Conservation (phyloP, 345 rosid species). For the Camelina laxa region DNA sequence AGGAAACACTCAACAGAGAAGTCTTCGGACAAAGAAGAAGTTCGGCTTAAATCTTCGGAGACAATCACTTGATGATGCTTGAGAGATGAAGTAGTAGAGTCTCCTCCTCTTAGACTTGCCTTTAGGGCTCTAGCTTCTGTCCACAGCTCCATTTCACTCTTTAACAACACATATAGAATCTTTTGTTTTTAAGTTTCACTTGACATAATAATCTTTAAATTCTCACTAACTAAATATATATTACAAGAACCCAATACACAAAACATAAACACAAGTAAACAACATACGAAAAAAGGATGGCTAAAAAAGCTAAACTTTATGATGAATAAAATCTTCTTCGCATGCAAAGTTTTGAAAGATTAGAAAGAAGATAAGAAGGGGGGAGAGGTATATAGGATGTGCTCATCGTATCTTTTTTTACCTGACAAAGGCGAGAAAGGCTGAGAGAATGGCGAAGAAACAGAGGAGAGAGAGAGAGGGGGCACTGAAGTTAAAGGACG, state of each 20-base stretch:
- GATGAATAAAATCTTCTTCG: conserved; percentile 9
- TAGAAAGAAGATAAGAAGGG: neutral
- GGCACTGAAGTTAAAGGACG: conserved; percentile 41
- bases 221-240: neutral
- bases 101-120: conserved; percentile 61
- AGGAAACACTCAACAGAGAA: conserved; percentile 76
- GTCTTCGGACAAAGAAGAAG: conserved; percentile 50
- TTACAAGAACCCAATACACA: conserved; percentile 34
- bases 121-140: conserved; percentile 67
- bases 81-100: conserved; percentile 30
- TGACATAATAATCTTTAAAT: conserved; percentile 11
- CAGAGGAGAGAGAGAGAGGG: conserved; percentile 36
- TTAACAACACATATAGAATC: conserved; percentile 23
- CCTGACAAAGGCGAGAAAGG: conserved; percentile 38
- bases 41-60: conserved; percentile 48
- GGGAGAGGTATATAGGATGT: conserved; percentile 11
- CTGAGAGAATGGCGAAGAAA: conserved; percentile 37
- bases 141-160: conserved; percentile 57
- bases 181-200: conserved; percentile 19
- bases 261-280: conserved; percentile 1
- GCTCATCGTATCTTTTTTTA: conserved; percentile 35
- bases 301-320: conserved; percentile 22
- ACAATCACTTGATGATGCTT: conserved; percentile 43
- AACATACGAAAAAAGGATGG: neutral
- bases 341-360: conserved; percentile 37